These are phyloP conservation scores for Pythium graminicola DNA, from an alignment of 352 stramenopile species.

Conservation along the genomic window DNA sequence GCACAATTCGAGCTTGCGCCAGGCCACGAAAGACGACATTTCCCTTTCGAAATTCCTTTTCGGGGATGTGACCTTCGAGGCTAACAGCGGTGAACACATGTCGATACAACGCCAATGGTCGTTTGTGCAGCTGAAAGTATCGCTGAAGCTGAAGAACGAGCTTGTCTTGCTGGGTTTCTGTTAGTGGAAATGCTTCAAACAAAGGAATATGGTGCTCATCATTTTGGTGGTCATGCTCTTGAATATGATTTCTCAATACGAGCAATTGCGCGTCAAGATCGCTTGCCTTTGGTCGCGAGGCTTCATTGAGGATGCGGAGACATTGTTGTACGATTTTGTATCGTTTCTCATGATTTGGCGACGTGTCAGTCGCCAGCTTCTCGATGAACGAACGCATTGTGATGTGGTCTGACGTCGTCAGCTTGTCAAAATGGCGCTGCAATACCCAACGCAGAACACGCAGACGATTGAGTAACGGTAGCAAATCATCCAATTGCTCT, in stretches of 20 bases:
- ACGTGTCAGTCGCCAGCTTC: neutral
- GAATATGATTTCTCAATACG: slow-evolving; percentile 6
- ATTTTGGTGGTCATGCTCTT: neutral
- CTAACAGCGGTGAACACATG: slow-evolving; percentile 33
- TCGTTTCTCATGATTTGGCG: neutral
- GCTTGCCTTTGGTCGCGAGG: neutral
- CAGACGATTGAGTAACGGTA: slow-evolving; percentile 18
- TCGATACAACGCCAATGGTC: slow-evolving; percentile 38
- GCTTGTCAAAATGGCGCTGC: slow-evolving; percentile 12
- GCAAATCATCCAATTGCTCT: too few relatives aligned
- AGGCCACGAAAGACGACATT: slow-evolving; percentile 34
- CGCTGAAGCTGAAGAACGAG: slow-evolving; percentile 12
- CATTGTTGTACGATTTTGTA: slow-evolving; percentile 1
- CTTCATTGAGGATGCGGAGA: neutral
- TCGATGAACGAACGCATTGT: neutral
- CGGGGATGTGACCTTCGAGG: slow-evolving; percentile 8
- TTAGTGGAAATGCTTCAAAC: slow-evolving; percentile 27
- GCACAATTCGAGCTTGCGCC: neutral
- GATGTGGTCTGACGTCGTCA: neutral
- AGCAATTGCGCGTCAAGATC: neutral
- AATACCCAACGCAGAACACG: slow-evolving; percentile 24
- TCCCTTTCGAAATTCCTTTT: slow-evolving; percentile 31
- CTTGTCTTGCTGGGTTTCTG: slow-evolving; percentile 6
- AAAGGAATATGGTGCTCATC: slow-evolving; percentile 19
- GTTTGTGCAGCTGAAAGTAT: slow-evolving; percentile 34